Percentiles rank a stretch among this genome's conserved stretches.
Evolutionary conservation across 2,329 filamentous ascomycete species (phyloP).

Genomic region (Alternaria infectoria): DNA sequence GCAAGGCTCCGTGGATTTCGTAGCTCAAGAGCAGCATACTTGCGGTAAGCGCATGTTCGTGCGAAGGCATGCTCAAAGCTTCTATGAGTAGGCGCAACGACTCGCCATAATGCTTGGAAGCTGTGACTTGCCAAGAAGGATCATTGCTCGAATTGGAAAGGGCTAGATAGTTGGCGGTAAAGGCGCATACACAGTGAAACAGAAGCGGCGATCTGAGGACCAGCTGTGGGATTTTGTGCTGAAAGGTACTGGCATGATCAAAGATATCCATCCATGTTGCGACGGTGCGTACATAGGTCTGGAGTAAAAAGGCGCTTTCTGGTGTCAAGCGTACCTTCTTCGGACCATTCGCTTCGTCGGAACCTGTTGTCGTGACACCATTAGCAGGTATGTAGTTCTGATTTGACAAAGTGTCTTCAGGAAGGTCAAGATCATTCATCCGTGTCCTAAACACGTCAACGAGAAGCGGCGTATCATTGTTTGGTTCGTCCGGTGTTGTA

Average conservation of each 20-base stretch:
- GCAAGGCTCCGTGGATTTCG: conserved; percentile 36
- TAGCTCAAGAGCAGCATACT: conserved; percentile 45
- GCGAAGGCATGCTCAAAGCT: conserved; percentile 30
- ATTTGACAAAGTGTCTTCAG: conserved; percentile 16
- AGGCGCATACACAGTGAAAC: conserved; percentile 44
- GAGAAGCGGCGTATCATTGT: conserved; percentile 6
- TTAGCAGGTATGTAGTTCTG: conserved; percentile 14
- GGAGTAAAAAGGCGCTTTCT: conserved; percentile 41
- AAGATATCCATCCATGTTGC: conserved; percentile 47
- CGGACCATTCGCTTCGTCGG: background rate
- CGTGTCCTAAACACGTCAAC: conserved; percentile 35
- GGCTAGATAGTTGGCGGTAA: conserved; percentile 44
- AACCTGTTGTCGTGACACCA: conserved; percentile 17
- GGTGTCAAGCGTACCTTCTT: conserved; percentile 25
- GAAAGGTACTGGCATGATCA: conserved; percentile 39
- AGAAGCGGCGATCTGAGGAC: conserved; percentile 39
- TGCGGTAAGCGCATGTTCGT: conserved; percentile 40
- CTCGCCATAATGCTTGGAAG: conserved; percentile 39
- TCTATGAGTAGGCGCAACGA: conserved; percentile 39
- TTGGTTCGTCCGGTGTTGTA: conserved; percentile 1
- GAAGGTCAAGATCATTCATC: conserved; percentile 29
- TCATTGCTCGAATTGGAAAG: conserved; percentile 30
- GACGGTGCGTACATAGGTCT: conserved; percentile 41
- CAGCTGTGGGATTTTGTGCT: conserved; percentile 36
- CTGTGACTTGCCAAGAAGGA: conserved; percentile 39